Conservation (phyloP, 2,329 filamentous ascomycete species). For the Ceratocystis papillata region DNA sequence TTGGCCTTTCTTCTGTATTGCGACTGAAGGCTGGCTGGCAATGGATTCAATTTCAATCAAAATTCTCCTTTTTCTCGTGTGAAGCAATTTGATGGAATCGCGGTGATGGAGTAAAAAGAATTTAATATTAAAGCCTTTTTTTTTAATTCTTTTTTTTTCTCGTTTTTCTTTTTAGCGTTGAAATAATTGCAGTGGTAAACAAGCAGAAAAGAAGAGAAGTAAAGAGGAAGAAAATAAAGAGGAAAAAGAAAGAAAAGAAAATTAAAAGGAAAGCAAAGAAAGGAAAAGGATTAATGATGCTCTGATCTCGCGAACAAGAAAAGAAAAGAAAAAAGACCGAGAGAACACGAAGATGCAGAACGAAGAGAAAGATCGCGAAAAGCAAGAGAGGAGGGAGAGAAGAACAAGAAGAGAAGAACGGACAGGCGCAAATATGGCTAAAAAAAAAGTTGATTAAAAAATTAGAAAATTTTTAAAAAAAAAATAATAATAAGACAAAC, state of each 20-base stretch:
- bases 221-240: not conserved
- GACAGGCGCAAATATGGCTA: not conserved
- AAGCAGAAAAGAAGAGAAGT: not conserved
- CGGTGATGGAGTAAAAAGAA: conserved; percentile 4
- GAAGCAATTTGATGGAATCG: not conserved
- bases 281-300: conserved; percentile 5
- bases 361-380: conserved; percentile 14
- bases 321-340: conserved; percentile 13
- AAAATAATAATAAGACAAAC: not conserved
- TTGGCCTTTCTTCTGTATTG: not conserved
- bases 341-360: conserved; percentile 8
- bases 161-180: conserved; percentile 1
- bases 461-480: not conserved
- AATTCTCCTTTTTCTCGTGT: not conserved
- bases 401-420: conserved; percentile 8
- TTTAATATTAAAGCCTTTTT: not conserved
- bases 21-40: too few relatives aligned
- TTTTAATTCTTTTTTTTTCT: not conserved
- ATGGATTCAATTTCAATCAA: too few relatives aligned
- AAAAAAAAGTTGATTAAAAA: not conserved
- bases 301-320: not conserved
- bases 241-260: conserved; percentile 15
- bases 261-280: not conserved
- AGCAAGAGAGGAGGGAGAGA: conserved; percentile 7
- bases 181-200: not conserved